Evolutionary conservation across 2,329 filamentous ascomycete genomes (phyloP), one percentile per base, ranked within the genome.

Genomic region (Lasiodiplodia hormozganensis): DNA sequence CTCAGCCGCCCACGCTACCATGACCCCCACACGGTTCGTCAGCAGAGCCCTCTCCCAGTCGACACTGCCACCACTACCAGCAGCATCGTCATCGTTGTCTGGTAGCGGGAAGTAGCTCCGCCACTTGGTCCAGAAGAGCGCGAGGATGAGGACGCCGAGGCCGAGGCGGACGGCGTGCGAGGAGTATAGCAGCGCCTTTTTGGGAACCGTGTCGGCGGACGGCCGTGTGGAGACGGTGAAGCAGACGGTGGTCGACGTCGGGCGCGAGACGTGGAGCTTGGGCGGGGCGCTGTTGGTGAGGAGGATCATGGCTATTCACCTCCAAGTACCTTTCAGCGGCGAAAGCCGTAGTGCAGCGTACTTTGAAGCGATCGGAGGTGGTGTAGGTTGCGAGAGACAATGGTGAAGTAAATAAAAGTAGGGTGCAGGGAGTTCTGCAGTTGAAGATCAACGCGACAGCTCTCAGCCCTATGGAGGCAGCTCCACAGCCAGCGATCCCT

Each of bases 181-280:
- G 70, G 79, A 77, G 72, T 82, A 83, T 6, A 82, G 72, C 57
- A 83, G 68, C 68, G 79, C 82, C 53, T 66, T 65, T 14, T 85
- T 81, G 16, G 83, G 75, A 38, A 85, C 74, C 18, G 82, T 85
- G 11, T 78, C 78, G 43, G 80, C 81, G 14, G 79, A 76, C 14
- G 92, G 88, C 54, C 89, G 88, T 69, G 94, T 97, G 43, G 94
- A 96, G 68, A 97, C 92, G 36, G 92, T 96, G 85, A 95, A 98
- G 72, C 92, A 91, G 77, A 92, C 90, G n/a, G 96, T 97, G 2
- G 94, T 96, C 57, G 93, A 90, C 28, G 96, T 84, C 14, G 83
- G 83, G 25, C 68, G 57, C 21, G 64, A 43, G 53, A 65, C 34
- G 52, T 58, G 68, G 12, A 66, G 68, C 23, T 31, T 36, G 6